Evolutionary conservation across 768 basidiomycete species (phyloP), one percentile per base, ranked within the genome.

Genomic region (Leucogyrophana mollusca): DNA sequence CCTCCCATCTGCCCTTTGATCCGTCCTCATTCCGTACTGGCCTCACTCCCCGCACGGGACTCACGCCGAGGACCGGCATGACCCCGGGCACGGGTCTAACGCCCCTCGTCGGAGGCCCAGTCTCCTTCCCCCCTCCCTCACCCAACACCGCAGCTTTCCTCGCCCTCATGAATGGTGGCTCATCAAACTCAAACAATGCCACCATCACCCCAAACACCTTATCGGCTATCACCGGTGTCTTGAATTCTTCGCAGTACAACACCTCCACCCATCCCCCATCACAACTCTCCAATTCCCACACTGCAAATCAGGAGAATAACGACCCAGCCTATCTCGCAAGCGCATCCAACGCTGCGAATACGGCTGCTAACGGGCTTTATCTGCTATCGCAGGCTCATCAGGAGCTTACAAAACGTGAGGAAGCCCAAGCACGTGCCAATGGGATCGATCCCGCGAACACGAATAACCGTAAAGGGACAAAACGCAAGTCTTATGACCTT

Each of bases 321-420:
- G 57, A 69, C 13, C 25, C 64, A 16, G 47, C 57, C 47, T 74
- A 69, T 38, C 65, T 61, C 51, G 45, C 50, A 21, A 69, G 71
- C 17, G 69, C 86, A 3, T 74, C 74, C 39, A 83, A 71, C 34
- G 79, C 87, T 8, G 75, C 90, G 2, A 78, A 67, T 35, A 75
- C 81, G 16, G 90, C 92, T 44, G 87, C 92, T 42, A 96, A 95
- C 61, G 94, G 94, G 21, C 80, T 97, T 37, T 97, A 94, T 71
- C 74, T 97, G 39, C 83, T 97, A 43, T 87, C 85, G 1, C 94
- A 97, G 68, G 94, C 94, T 21, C 94, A 96, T 62, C 94, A 96
- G 64, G 94, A 95, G 73, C 82, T 96, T 49, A 90, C 90, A 30
- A 95, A 94, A 71, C 83, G 91, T n/a, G 93, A 95, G 66, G 88